Percentiles rank a stretch among this genome's conserved stretches.
These are phyloP conservation scores for Dendrobium officinale DNA, from an alignment of 106 monocot species.

Conservation along the genomic window DNA sequence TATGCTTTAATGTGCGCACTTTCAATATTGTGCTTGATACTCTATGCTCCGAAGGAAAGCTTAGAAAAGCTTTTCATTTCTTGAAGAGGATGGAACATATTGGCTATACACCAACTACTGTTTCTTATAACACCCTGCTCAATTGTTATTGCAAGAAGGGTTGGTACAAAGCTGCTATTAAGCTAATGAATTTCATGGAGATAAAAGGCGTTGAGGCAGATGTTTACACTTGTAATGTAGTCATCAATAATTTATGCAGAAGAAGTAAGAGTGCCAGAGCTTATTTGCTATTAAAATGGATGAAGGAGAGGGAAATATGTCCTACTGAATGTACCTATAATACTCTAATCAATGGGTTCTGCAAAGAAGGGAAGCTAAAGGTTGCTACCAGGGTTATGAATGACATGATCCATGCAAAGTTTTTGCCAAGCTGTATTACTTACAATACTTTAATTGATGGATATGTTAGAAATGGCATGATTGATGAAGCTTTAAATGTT, in stretches of 20 bases:
- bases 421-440: constrained; percentile 40
- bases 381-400: constrained; percentile 31
- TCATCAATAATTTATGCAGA: constrained; percentile 54
- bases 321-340: constrained; percentile 56
- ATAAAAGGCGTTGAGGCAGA: constrained; percentile 34
- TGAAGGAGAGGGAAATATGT: constrained; percentile 33
- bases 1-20: constrained; percentile 31
- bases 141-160: constrained; percentile 58
- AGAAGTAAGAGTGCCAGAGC: constrained; percentile 42
- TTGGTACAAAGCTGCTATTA: constrained; percentile 31
- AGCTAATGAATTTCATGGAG: constrained; percentile 39
- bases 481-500: constrained; percentile 30
- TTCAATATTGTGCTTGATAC: constrained; percentile 46
- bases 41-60: constrained; percentile 41
- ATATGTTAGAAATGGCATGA: constrained; percentile 35
- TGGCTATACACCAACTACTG: constrained; percentile 28
- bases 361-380: constrained; percentile 45
- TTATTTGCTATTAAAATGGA: constrained; percentile 52
- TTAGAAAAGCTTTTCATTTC: constrained; percentile 36
- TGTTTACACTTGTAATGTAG: constrained; percentile 50
- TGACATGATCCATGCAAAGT: constrained; percentile 35
- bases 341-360: constrained; percentile 59
- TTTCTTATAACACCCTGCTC: constrained; percentile 56
- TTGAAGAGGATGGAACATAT: constrained; percentile 44
- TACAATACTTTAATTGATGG: constrained; percentile 72